phyloP scores from a whole-genome alignment of 2,329 filamentous ascomycete genomes.

The Thyridium curvatum region DNA sequence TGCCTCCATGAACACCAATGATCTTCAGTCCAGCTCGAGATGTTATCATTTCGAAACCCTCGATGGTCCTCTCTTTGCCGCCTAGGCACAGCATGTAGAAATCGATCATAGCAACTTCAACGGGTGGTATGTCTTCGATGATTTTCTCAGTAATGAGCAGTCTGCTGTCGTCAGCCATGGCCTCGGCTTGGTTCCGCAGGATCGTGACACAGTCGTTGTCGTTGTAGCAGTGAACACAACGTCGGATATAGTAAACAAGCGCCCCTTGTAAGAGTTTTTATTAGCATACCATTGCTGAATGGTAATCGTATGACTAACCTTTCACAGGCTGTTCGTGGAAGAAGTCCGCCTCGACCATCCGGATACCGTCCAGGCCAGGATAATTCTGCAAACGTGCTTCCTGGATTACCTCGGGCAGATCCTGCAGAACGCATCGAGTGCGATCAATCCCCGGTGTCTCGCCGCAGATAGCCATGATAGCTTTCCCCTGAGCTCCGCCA shows the following conservation, averaged over 20 bases:
- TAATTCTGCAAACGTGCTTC: conserved; percentile 1
- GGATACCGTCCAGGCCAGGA: too few relatives aligned
- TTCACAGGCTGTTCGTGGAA: too few relatives aligned
- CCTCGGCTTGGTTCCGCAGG: conserved; percentile 9
- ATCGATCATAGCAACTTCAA: conserved; percentile 17
- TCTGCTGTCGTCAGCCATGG: conserved; percentile 23
- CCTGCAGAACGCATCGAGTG: conserved; percentile 22
- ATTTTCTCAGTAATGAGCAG: conserved; percentile 25
- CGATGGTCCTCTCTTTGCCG: conserved; percentile 23
- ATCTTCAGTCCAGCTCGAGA: conserved; percentile 18
- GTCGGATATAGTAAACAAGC: conserved; percentile 23
- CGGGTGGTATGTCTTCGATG: conserved; percentile 16
- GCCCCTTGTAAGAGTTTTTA: conserved; percentile 10
- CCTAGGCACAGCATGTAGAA: conserved; percentile 23
- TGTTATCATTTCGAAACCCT: conserved; percentile 16
- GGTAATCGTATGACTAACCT: too few relatives aligned
- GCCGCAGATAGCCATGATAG: conserved; percentile 16
- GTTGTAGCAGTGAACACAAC: conserved; percentile 23
- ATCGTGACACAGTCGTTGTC: conserved; percentile 15
- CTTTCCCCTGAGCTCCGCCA: conserved; percentile 24
- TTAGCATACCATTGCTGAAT: too few relatives aligned
- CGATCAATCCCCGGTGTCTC: conserved; percentile 15
- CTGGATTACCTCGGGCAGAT: conserved; percentile 19
- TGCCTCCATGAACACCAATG: conserved; percentile 8
- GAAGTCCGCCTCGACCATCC: too few relatives aligned